Conservation (phyloP, 371 early-diverging fungal species). For the Blastocladiella emersonii region DNA sequence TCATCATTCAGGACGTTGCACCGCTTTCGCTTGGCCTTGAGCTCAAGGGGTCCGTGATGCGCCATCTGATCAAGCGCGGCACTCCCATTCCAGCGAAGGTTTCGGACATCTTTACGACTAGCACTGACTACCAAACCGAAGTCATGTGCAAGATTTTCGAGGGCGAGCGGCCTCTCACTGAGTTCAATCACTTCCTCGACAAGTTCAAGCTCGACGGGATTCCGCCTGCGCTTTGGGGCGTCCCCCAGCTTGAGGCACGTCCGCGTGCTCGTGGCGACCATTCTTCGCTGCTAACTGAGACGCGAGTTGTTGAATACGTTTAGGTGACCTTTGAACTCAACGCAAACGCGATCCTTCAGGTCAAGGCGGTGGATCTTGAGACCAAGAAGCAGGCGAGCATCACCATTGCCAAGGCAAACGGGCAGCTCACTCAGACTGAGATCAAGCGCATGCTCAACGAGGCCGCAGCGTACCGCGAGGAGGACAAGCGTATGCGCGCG, state of each 20-base stretch:
- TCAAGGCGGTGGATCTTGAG: slow-evolving; percentile 87
- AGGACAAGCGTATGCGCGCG: slow-evolving; percentile 79
- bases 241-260: slow-evolving; percentile 96
- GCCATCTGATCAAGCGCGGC: slow-evolving; percentile 90
- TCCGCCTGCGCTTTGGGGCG: slow-evolving; percentile 91
- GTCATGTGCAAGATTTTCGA: slow-evolving; percentile 96
- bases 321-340: slow-evolving; percentile 96
- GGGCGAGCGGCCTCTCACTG: slow-evolving; percentile 92
- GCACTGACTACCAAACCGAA: slow-evolving; percentile 94
- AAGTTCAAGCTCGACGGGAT: slow-evolving; percentile 94
- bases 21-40: slow-evolving; percentile 74
- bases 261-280: too few relatives aligned
- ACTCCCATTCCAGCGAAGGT: slow-evolving; percentile 95
- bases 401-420: slow-evolving; percentile 96
- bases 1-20: slow-evolving; percentile 50
- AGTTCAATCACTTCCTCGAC: slow-evolving; percentile 91
- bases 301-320: too few relatives aligned
- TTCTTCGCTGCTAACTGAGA: too few relatives aligned
- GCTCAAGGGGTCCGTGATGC: slow-evolving; percentile 96
- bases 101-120: slow-evolving; percentile 95
- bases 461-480: slow-evolving; percentile 91
- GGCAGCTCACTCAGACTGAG: slow-evolving; percentile 92
- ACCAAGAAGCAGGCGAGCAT: slow-evolving; percentile 89
- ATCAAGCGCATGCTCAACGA: slow-evolving; percentile 93
- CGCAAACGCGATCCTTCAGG: slow-evolving; percentile 92